Percentiles rank a stretch among this genome's conserved stretches.
Conservation (phyloP, 306 rosid genomes). For the Datisca glomerata region DNA sequence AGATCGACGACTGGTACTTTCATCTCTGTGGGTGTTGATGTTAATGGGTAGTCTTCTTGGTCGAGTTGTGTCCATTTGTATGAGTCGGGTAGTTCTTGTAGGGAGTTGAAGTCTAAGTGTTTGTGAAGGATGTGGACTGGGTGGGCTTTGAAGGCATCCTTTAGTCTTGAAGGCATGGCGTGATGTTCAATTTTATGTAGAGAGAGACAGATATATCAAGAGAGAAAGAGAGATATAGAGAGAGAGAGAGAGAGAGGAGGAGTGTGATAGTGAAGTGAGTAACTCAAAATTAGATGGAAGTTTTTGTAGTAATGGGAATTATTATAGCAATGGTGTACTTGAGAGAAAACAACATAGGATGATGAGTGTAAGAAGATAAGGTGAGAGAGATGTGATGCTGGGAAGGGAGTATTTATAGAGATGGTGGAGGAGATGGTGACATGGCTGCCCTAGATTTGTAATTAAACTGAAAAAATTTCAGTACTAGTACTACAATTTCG, state of each 20-base stretch:
- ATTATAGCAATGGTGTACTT: not conserved
- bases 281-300: too few species aligned
- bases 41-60: not conserved
- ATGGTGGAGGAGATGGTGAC: constrained; percentile 2
- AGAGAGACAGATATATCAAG: too few species aligned
- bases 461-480: too few species aligned
- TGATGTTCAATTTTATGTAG: too few species aligned
- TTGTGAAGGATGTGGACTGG: not conserved
- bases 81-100: not conserved
- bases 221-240: not conserved
- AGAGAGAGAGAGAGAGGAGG: not conserved
- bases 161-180: not conserved
- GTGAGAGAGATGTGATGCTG: not conserved
- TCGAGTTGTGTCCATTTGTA: not conserved
- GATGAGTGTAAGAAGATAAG: not conserved
- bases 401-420: constrained; percentile 1
- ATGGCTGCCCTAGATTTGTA: not conserved
- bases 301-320: not conserved
- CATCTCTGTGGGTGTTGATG: not conserved
- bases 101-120: not conserved
- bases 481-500: too few species aligned
- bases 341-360: not conserved
- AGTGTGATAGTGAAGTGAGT: not conserved
- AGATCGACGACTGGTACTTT: constrained; percentile 27
- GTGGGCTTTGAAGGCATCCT: not conserved